phyloP scores from a whole-genome alignment of 345 rosid species.

The Hibiscus tridactylites region DNA sequence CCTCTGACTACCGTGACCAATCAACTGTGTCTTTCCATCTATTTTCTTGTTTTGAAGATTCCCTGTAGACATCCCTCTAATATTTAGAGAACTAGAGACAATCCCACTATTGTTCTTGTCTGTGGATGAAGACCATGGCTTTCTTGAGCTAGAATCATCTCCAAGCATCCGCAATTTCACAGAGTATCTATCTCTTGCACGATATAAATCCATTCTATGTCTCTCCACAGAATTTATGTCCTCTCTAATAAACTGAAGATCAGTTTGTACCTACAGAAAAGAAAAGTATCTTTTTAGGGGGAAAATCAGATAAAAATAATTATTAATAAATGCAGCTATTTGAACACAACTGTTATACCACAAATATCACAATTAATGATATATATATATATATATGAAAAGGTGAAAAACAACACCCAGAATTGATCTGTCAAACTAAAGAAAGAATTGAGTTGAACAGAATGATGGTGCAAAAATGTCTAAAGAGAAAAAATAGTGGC shows the following conservation, averaged over 20 bases:
- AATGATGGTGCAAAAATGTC: background rate
- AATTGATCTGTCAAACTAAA: conserved; percentile 1
- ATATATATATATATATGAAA: background rate
- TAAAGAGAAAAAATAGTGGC: background rate
- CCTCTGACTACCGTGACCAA: conserved; percentile 59
- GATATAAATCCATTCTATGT: conserved; percentile 76
- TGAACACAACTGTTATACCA: background rate
- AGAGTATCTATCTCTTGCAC: conserved; percentile 68
- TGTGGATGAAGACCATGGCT: conserved; percentile 44
- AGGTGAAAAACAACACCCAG: background rate
- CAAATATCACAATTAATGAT: background rate
- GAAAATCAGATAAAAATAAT: background rate
- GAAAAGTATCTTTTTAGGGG: background rate
- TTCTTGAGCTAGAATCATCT: conserved; percentile 59
- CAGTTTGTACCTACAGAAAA: conserved; percentile 54
- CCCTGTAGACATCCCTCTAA: conserved; percentile 46
- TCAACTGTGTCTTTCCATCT: conserved; percentile 59
- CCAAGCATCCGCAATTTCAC: conserved; percentile 76
- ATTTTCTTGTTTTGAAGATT: conserved; percentile 48
- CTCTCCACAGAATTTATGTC: conserved; percentile 84
- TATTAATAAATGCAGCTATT: background rate
- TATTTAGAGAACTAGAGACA: conserved; percentile 43
- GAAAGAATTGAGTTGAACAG: background rate
- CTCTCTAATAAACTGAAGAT: conserved; percentile 83
- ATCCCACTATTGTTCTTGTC: conserved; percentile 49